Conservation (phyloP, 2,329 filamentous ascomycete species). For the Claviceps humidiphila region DNA sequence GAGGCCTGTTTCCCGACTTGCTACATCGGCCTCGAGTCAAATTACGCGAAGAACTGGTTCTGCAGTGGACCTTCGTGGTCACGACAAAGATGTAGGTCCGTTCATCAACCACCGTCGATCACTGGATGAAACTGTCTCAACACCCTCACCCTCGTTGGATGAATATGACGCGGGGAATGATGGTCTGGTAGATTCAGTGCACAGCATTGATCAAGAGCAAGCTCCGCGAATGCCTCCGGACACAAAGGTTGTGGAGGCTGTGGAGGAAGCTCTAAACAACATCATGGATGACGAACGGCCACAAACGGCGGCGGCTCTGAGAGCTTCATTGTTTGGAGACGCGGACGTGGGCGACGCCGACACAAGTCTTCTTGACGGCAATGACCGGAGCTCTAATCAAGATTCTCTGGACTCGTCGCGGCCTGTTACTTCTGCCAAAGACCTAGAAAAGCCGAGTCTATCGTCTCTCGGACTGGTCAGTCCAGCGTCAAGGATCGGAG, state of each 20-base stretch:
- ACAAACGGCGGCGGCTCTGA: constrained; percentile 49
- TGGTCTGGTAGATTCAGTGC: constrained; percentile 53
- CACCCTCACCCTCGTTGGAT: constrained; percentile 53
- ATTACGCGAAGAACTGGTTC: constrained; percentile 32
- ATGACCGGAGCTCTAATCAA: constrained; percentile 47
- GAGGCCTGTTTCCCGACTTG: constrained; percentile 26
- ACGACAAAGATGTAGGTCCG: constrained; percentile 24
- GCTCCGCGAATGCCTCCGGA: constrained; percentile 48
- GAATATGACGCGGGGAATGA: constrained; percentile 70
- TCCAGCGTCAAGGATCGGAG: constrained; percentile 72
- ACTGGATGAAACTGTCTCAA: constrained; percentile 45
- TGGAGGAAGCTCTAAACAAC: constrained; percentile 82
- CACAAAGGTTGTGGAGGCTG: constrained; percentile 73
- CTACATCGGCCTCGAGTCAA: constrained; percentile 22
- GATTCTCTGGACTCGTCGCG: constrained; percentile 45
- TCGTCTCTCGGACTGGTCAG: constrained; percentile 85
- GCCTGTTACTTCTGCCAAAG: constrained; percentile 22
- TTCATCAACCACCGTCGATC: constrained; percentile 45
- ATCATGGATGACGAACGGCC: constrained; percentile 73
- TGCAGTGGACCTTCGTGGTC: constrained; percentile 30
- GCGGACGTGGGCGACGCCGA: constrained; percentile 21
- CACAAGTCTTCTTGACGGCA: constrained; percentile 36
- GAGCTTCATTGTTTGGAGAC: constrained; percentile 49
- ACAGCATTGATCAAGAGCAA: constrained; percentile 62
- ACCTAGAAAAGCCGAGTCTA: constrained; percentile 65